Evolutionary conservation across 1,139 yeast genomes (phyloP).

Genomic region (Taiozyma sp.): DNA sequence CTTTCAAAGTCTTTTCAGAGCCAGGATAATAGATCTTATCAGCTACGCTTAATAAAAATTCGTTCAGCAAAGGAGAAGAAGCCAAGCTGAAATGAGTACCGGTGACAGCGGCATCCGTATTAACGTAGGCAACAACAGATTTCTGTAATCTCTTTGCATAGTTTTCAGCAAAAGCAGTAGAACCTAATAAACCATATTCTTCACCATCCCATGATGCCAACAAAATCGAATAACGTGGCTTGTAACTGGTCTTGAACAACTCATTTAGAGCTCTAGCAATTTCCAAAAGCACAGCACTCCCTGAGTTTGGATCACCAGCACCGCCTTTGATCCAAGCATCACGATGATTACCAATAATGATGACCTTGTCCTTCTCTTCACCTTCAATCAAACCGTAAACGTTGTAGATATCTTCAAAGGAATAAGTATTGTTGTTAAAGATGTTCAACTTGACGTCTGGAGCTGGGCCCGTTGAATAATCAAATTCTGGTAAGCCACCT

Average conservation of each 20-base stretch:
- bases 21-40: slow-evolving; percentile 44
- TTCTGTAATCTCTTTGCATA: slow-evolving; percentile 36
- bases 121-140: slow-evolving; percentile 53
- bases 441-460: slow-evolving; percentile 40
- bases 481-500: slow-evolving; percentile 38
- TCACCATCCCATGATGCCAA: slow-evolving; percentile 75
- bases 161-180: slow-evolving; percentile 66
- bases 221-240: slow-evolving; percentile 52
- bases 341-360: slow-evolving; percentile 63
- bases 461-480: slow-evolving; percentile 61
- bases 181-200: slow-evolving; percentile 62
- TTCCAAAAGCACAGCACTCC: slow-evolving; percentile 55
- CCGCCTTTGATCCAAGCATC: slow-evolving; percentile 74
- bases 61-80: slow-evolving; percentile 49
- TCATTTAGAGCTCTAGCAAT: slow-evolving; percentile 49
- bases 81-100: slow-evolving; percentile 42
- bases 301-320: slow-evolving; percentile 71
- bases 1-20: slow-evolving; percentile 39
- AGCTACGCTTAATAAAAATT: slow-evolving; percentile 35
- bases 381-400: slow-evolving; percentile 56
- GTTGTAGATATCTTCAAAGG: slow-evolving; percentile 51
- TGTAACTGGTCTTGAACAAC: slow-evolving; percentile 49
- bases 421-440: slow-evolving; percentile 51
- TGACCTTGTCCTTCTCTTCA: slow-evolving; percentile 41
- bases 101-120: slow-evolving; percentile 54